Conservation (phyloP, 2,329 filamentous ascomycete genomes). For the Berkeleyomyces rouxiae region DNA sequence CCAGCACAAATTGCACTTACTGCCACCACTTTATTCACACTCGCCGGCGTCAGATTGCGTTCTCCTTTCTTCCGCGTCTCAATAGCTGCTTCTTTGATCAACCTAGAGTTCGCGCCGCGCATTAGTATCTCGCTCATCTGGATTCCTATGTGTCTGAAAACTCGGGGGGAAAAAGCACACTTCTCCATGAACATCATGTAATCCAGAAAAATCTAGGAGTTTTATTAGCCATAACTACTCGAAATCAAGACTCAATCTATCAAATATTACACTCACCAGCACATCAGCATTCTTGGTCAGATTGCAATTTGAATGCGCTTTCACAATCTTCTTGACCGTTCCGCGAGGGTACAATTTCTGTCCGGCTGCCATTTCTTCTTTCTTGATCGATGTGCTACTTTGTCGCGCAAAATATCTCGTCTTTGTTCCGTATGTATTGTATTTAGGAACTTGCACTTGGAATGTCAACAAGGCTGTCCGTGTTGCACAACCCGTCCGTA, state of each 20-base stretch:
- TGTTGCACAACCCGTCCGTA: not conserved
- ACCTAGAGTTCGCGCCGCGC: constrained; percentile 26
- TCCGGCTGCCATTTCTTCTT: constrained; percentile 35
- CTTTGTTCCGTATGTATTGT: not conserved
- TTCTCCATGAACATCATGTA: constrained; percentile 67
- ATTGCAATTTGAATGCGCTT: constrained; percentile 67
- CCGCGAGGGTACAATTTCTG: constrained; percentile 70
- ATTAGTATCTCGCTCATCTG: not conserved
- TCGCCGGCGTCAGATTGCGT: constrained; percentile 54
- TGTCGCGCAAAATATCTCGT: no score
- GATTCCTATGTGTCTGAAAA: not conserved
- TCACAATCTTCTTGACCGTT: constrained; percentile 77
- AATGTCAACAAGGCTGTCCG: not conserved
- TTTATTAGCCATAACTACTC: not conserved
- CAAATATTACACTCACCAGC: constrained; percentile 33
- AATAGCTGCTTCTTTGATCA: constrained; percentile 67
- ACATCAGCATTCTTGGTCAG: constrained; percentile 78
- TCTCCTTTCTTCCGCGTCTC: constrained; percentile 59
- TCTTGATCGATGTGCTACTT: not conserved
- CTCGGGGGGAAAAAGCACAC: constrained; percentile 21
- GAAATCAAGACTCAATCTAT: not conserved
- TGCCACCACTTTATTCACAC: constrained; percentile 60
- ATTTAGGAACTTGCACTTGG: not conserved
- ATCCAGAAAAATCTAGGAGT: constrained; percentile 62
- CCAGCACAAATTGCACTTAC: constrained; percentile 28